Evolutionary conservation across 169 alveolate genomes (phyloP).

Genomic region (Cryptosporidium andersoni): DNA sequence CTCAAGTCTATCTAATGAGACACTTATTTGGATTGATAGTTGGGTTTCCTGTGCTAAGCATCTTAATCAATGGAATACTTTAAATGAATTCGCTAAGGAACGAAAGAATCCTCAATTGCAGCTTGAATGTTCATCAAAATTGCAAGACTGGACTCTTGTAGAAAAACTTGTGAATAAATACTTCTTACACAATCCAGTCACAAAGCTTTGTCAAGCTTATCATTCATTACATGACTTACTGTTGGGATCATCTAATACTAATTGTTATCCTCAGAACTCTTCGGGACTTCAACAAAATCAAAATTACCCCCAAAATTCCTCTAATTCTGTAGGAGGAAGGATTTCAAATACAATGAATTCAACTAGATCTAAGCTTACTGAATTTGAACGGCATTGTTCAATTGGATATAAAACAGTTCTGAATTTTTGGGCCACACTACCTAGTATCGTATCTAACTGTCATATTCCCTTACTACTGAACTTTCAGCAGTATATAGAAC

Average conservation of each 20-base stretch:
- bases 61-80: constrained; percentile 77
- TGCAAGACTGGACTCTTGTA: constrained; percentile 77
- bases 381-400: constrained; percentile 69
- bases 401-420: constrained; percentile 65
- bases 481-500: constrained; percentile 75
- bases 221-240: constrained; percentile 65
- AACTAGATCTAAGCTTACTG: constrained; percentile 44
- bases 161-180: constrained; percentile 74
- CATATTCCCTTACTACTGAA: constrained; percentile 73
- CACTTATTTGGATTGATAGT: constrained; percentile 79
- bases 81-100: constrained; percentile 77
- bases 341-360: constrained; percentile 10
- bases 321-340: too few relatives aligned
- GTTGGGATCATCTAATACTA: constrained; percentile 14
- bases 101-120: constrained; percentile 75
- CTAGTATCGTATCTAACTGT: constrained; percentile 62
- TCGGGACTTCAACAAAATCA: not conserved
- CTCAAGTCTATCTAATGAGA: constrained; percentile 19
- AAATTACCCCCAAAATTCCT: constrained; percentile 7
- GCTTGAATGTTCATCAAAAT: constrained; percentile 72
- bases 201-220: constrained; percentile 69
- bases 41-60: constrained; percentile 80
- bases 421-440: constrained; percentile 70
- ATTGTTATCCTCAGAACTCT: constrained; percentile 6
- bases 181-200: constrained; percentile 71